Percentiles rank a stretch among this genome's conserved stretches.
phyloP scores from a whole-genome alignment of 306 rosid genomes.

The Lagenaria siceraria region DNA sequence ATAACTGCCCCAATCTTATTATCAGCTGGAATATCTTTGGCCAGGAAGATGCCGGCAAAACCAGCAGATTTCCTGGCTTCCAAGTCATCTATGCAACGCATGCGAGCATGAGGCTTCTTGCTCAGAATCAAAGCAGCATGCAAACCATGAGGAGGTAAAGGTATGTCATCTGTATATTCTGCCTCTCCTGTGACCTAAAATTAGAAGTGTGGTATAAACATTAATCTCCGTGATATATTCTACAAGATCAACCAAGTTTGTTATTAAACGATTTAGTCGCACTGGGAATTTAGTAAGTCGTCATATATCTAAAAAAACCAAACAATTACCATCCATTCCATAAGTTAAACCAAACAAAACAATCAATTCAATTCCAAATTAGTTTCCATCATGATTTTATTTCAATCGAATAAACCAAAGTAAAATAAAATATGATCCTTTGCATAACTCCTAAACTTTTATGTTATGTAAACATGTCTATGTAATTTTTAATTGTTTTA shows the following conservation, averaged over 20 bases:
- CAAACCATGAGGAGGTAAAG: slow-evolving; percentile 55
- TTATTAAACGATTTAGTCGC: background rate
- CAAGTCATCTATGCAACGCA: slow-evolving; percentile 53
- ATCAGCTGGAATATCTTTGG: slow-evolving; percentile 62
- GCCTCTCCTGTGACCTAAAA: slow-evolving; percentile 89
- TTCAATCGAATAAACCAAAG: background rate
- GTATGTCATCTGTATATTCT: slow-evolving; percentile 69
- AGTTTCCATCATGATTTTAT: background rate
- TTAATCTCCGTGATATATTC: background rate
- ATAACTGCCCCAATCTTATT: slow-evolving; percentile 60
- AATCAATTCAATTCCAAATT: background rate
- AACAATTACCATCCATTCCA: background rate
- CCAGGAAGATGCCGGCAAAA: slow-evolving; percentile 53
- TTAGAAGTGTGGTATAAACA: slow-evolving; percentile 12
- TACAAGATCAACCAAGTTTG: background rate
- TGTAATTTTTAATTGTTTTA: background rate
- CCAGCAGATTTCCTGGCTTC: slow-evolving; percentile 62
- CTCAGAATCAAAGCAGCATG: slow-evolving; percentile 88
- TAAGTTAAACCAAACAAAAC: background rate
- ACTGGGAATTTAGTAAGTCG: background rate
- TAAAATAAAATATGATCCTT: background rate
- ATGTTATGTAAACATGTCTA: background rate
- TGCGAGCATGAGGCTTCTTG: slow-evolving; percentile 80
- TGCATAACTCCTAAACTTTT: background rate
- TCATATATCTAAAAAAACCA: background rate